Conservation (phyloP, 2,329 filamentous ascomycete genomes). For the Exophiala sideris region DNA sequence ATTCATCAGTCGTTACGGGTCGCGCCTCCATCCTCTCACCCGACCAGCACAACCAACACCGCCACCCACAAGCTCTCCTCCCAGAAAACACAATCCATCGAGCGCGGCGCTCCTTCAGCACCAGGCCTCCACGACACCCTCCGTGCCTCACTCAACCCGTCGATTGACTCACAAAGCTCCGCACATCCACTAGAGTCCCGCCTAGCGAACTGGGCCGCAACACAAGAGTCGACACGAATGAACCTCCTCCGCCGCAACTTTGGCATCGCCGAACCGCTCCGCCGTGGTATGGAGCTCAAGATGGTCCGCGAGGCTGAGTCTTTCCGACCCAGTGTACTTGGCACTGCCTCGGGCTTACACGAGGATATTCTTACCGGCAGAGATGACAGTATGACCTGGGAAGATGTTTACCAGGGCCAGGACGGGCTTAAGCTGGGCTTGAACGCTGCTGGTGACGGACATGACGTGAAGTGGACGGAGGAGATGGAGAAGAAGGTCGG, state of each 20-base stretch:
- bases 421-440: constrained; percentile 24
- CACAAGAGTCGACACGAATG: constrained; percentile 85
- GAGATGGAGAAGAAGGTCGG: constrained; percentile 30
- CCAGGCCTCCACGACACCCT: constrained; percentile 92
- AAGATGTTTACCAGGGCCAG: constrained; percentile 63
- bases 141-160: constrained; percentile 61
- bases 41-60: constrained; percentile 63
- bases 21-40: constrained; percentile 67
- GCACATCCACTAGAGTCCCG: constrained; percentile 89
- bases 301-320: constrained; percentile 70
- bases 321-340: constrained; percentile 72
- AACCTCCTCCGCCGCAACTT: constrained; percentile 80
- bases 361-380: constrained; percentile 82
- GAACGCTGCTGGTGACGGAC: constrained; percentile 21
- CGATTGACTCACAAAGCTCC: constrained; percentile 47
- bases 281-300: constrained; percentile 91
- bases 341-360: constrained; percentile 59
- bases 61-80: constrained; percentile 53
- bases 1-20: constrained; percentile 75
- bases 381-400: constrained; percentile 79
- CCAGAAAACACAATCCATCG: constrained; percentile 39
- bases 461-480: constrained; percentile 25
- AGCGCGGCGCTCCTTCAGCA: constrained; percentile 77
- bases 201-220: constrained; percentile 83
- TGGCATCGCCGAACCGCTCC: constrained; percentile 87